Conservation (phyloP, 2,329 filamentous ascomycete species). For the Paecilomyces formosus region DNA sequence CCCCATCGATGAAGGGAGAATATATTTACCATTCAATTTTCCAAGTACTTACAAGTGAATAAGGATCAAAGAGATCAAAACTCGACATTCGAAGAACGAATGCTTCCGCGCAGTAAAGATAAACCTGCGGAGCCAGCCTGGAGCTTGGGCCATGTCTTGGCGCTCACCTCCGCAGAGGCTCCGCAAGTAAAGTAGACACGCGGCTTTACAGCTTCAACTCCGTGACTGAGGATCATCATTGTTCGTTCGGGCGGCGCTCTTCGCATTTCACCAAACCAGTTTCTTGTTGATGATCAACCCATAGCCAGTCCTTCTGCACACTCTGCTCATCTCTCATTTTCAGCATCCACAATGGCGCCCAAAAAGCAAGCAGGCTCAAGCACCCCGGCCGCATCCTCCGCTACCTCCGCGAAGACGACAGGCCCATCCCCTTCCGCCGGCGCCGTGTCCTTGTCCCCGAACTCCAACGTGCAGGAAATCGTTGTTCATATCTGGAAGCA, state of each 20-base stretch:
- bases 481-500: slow-evolving; percentile 63
- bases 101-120: too few relatives aligned
- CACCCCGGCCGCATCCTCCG: slow-evolving; percentile 11
- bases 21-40: neutral
- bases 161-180: neutral
- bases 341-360: slow-evolving; percentile 14
- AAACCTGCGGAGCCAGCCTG: neutral
- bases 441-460: slow-evolving; percentile 28
- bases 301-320: slow-evolving; percentile 9
- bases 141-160: neutral
- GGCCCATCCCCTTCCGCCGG: slow-evolving; percentile 24
- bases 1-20: neutral
- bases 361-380: slow-evolving; percentile 24
- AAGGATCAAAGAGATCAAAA: too few relatives aligned
- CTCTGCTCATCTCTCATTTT: neutral
- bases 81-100: too few relatives aligned
- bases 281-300: slow-evolving; percentile 3
- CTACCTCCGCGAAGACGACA: slow-evolving; percentile 15
- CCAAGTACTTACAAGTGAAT: too few relatives aligned
- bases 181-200: neutral
- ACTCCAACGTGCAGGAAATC: slow-evolving; percentile 48
- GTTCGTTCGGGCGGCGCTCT: neutral
- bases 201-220: neutral
- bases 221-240: neutral
- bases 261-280: neutral